These are phyloP conservation scores for Venturia aucupariae DNA, from an alignment of 2,329 filamentous ascomycete species.

Conservation along the genomic window DNA sequence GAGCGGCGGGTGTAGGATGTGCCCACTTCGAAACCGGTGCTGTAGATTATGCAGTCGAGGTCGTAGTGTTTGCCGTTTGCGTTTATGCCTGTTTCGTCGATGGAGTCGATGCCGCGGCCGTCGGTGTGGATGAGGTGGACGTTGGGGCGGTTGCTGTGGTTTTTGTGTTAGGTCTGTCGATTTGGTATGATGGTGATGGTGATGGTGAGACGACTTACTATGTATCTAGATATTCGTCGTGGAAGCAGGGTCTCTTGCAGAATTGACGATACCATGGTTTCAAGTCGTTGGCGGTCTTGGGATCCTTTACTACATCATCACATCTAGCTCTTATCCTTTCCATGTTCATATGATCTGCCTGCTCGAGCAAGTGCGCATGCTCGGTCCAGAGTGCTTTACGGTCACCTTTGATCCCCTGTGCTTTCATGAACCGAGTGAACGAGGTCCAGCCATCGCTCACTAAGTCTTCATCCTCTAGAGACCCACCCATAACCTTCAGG, in stretches of 20 bases:
- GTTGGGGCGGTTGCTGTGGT: conserved; percentile 44
- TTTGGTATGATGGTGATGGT: no score
- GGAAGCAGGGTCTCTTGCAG: conserved; percentile 56
- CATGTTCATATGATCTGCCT: conserved; percentile 18
- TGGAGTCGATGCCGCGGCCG: conserved; percentile 38
- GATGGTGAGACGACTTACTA: conserved; percentile 26
- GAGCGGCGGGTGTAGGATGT: conserved; percentile 23
- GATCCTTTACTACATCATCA: conserved; percentile 43
- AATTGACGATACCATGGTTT: conserved; percentile 53
- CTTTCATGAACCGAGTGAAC: background rate
- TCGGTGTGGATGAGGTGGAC: conserved; percentile 50
- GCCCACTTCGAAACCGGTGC: conserved; percentile 31
- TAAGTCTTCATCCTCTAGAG: conserved; percentile 28
- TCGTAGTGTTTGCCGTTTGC: conserved; percentile 36
- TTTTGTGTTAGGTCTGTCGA: background rate
- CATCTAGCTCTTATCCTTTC: conserved; percentile 37
- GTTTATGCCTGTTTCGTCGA: conserved; percentile 37
- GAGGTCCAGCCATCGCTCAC: conserved; percentile 43
- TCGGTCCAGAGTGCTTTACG: conserved; percentile 28
- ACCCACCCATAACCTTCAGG: conserved; percentile 29
- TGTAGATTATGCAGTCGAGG: conserved; percentile 34
- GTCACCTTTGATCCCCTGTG: conserved; percentile 14
- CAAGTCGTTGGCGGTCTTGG: conserved; percentile 41
- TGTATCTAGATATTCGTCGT: conserved; percentile 44
- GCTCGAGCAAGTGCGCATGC: conserved; percentile 30